Percentiles rank a stretch among this genome's conserved stretches.
phyloP scores from a whole-genome alignment of 2,329 filamentous ascomycete species.

The Epichloe brachyelytri region DNA sequence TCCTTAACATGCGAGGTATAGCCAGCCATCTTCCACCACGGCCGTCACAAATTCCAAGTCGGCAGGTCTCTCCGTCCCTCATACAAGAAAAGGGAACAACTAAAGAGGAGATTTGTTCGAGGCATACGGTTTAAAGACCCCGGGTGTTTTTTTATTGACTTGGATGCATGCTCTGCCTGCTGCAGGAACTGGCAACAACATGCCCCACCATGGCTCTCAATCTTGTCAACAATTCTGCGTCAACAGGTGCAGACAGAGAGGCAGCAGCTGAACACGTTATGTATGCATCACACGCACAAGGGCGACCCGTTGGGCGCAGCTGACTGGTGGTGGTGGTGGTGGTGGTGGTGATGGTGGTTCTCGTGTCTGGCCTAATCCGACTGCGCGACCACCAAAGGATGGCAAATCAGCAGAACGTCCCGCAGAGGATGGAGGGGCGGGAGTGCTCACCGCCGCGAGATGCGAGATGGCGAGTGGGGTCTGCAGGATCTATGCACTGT shows the following conservation, averaged over 20 bases:
- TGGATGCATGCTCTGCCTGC: neutral
- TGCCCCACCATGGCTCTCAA: neutral
- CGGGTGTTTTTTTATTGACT: no score
- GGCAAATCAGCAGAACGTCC: no score
- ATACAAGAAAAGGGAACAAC: constrained; percentile 18
- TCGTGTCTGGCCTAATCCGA: neutral
- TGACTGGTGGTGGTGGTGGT: no score
- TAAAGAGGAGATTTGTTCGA: no score
- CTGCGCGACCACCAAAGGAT: no score
- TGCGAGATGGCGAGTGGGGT: neutral
- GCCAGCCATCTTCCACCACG: neutral
- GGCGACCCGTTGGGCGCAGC: neutral
- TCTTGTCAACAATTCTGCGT: neutral
- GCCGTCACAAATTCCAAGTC: constrained; percentile 8
- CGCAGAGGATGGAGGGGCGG: neutral
- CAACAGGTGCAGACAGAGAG: neutral
- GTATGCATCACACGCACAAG: neutral
- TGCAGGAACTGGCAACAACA: neutral
- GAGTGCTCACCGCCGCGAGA: constrained; percentile 1
- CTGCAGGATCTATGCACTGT: no score
- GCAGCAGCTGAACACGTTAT: neutral
- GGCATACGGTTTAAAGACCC: no score
- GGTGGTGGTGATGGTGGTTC: no score
- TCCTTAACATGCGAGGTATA: no score
- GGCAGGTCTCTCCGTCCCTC: neutral